A percentile compares a stretch with the other conserved stretches of the same genome.
phyloP scores from a whole-genome alignment of 768 basidiomycete genomes.

The Kwoniella mangroviensis region DNA sequence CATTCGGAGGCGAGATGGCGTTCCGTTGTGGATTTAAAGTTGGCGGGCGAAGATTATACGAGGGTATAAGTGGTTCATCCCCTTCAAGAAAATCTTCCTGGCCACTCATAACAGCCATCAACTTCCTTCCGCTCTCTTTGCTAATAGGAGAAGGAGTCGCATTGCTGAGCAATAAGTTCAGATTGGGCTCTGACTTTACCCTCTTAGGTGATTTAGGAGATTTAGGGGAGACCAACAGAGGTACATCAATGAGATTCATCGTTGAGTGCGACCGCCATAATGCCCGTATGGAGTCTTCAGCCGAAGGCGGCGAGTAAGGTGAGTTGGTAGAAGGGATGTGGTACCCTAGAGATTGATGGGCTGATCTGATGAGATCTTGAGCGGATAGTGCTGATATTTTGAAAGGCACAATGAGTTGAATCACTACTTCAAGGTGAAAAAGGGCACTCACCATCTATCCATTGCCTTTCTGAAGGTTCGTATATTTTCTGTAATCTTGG shows the following conservation, averaged over 20 bases:
- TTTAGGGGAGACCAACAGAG: slow-evolving; percentile 16
- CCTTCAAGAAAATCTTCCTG: not conserved
- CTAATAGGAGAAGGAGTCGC: not conserved
- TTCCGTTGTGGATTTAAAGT: not conserved
- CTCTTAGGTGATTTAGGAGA: slow-evolving; percentile 20
- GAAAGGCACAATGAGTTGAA: too few species aligned
- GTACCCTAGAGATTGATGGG: slow-evolving; percentile 42
- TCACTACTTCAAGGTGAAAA: not conserved
- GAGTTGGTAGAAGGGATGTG: not conserved
- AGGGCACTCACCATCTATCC: slow-evolving; percentile 62
- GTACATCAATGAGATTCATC: slow-evolving; percentile 13
- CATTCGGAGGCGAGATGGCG: not conserved
- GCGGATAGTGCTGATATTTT: slow-evolving; percentile 28
- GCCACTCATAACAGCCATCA: not conserved
- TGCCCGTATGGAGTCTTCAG: slow-evolving; percentile 33
- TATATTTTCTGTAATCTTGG: slow-evolving; percentile 76
- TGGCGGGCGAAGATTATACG: not conserved
- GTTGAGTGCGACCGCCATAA: slow-evolving; percentile 33
- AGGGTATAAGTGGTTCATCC: not conserved
- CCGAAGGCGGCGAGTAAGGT: slow-evolving; percentile 21
- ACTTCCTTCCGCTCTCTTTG: not conserved
- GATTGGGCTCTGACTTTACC: slow-evolving; percentile 10
- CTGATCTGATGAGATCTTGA: slow-evolving; percentile 25
- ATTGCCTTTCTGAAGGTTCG: slow-evolving; percentile 68
- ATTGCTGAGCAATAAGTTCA: not conserved